Evolutionary conservation across 768 basidiomycete species (phyloP), one percentile per base, ranked within the genome.

Genomic region (Rossbeevera mucosa): DNA sequence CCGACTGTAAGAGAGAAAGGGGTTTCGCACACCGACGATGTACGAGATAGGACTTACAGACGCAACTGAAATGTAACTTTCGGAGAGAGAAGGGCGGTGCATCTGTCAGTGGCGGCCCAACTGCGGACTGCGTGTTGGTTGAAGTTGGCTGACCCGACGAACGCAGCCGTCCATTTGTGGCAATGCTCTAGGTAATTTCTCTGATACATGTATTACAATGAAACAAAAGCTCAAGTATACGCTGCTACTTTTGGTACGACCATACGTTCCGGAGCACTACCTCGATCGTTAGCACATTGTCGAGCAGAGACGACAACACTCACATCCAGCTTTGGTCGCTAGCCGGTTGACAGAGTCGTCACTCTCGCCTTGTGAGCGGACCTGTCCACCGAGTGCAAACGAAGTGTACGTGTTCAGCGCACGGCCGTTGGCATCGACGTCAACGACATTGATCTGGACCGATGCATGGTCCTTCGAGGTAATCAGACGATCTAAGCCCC

Each of bases 381-480:
- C 92, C 66, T 86, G 85, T 45, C 96, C 96, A 71, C 85, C 93
- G 51, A 99, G 85, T 41, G 94, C 96, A 67, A 97, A 96, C 52
- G 93, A 90, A 54, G 93, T 94, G 55, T 83, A 82, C 44, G 88
- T 88, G 66, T 71, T 68, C 61, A 88, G 72, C 14, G 91, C 91
- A 63, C 81, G 82, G 69, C 94, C 94, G 48, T 82, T 82, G 60
- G 86, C 82, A 68, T 98, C 94, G 66, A 99, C 96, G 65, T 98
- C 95, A 55, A 80, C 88, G 63, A 99, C 80, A 74, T 85, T 88
- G 72, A 99, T 86, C 72, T 99, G 96, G 67, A 99, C 94, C 28
- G 94, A 96, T 30, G 96, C 95, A 71, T 98, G 92, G 76, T 99
- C 96, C 78, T 98, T 98, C 64, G 95, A 91, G 59, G 89, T 97